phyloP scores from a whole-genome alignment of 2,329 filamentous ascomycete genomes.

The Pseudogymnoascus sp. region DNA sequence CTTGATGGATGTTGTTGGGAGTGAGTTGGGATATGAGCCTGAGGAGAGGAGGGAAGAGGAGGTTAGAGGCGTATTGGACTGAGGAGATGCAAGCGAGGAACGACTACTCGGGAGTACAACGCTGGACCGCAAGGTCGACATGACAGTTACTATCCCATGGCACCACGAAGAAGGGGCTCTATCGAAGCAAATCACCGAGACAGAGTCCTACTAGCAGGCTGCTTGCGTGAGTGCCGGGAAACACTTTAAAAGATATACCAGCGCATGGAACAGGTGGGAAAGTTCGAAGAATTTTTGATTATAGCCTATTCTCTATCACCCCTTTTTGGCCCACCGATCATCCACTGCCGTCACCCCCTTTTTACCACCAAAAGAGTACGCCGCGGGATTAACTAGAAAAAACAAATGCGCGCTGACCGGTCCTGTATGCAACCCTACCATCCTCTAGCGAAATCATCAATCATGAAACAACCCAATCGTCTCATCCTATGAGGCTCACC shows the following conservation, averaged over 20 bases:
- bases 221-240: background rate
- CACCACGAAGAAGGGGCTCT: background rate
- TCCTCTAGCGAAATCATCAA: background rate
- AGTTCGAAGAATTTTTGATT: background rate
- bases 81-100: background rate
- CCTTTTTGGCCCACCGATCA: background rate
- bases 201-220: background rate
- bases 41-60: background rate
- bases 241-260: background rate
- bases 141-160: background rate
- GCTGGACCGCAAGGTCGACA: background rate
- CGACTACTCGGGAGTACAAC: background rate
- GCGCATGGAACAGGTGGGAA: background rate
- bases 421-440: slow-evolving; percentile 5
- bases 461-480: background rate
- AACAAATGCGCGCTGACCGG: slow-evolving; percentile 2
- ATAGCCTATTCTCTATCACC: background rate
- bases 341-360: background rate
- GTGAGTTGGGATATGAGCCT: background rate
- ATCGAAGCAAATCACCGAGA: background rate
- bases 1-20: slow-evolving; percentile 1
- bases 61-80: background rate
- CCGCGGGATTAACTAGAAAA: background rate
- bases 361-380: background rate
- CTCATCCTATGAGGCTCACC: background rate